Percentiles rank a stretch among this genome's conserved stretches.
phyloP scores from a whole-genome alignment of 2,329 filamentous ascomycete genomes.

The Chaetomium globosum region DNA sequence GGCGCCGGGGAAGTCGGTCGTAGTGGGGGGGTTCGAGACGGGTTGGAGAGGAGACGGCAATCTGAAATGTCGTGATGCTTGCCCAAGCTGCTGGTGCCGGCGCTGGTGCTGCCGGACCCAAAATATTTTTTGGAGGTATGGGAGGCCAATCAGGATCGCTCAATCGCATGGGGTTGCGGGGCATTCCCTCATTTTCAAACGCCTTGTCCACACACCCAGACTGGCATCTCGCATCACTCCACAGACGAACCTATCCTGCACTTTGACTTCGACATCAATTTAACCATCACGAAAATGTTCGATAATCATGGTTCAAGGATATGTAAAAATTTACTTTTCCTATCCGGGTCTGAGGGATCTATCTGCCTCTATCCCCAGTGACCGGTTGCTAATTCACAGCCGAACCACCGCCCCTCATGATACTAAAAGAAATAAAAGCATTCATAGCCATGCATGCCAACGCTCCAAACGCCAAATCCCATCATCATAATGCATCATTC shows the following conservation, averaged over 20 bases:
- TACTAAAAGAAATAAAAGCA: neutral
- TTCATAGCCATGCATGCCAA: slow-evolving; percentile 14
- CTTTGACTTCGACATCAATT: no score
- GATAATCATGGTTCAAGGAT: neutral
- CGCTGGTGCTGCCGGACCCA: slow-evolving; percentile 6
- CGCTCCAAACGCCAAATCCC: slow-evolving; percentile 20
- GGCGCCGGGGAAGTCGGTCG: slow-evolving; percentile 10
- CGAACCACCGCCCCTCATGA: neutral
- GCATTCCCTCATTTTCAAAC: neutral
- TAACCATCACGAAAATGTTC: no score
- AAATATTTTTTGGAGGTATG: slow-evolving; percentile 30
- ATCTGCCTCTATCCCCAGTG: slow-evolving; percentile 18
- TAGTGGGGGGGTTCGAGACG: slow-evolving; percentile 13
- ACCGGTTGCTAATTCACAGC: neutral
- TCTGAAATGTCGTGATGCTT: slow-evolving; percentile 10
- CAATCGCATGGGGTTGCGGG: slow-evolving; percentile 28
- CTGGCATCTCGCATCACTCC: neutral
- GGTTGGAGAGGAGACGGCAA: slow-evolving; percentile 7
- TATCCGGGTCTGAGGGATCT: slow-evolving; percentile 9
- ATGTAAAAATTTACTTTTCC: slow-evolving; percentile 8
- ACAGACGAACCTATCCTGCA: neutral
- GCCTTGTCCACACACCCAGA: neutral
- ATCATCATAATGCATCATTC: slow-evolving; percentile 5
- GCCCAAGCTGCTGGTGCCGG: neutral
- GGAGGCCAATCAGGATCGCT: slow-evolving; percentile 21